These are phyloP conservation scores for Phytopythium ostracodes DNA, from an alignment of 352 stramenopile species.

Conservation along the genomic window DNA sequence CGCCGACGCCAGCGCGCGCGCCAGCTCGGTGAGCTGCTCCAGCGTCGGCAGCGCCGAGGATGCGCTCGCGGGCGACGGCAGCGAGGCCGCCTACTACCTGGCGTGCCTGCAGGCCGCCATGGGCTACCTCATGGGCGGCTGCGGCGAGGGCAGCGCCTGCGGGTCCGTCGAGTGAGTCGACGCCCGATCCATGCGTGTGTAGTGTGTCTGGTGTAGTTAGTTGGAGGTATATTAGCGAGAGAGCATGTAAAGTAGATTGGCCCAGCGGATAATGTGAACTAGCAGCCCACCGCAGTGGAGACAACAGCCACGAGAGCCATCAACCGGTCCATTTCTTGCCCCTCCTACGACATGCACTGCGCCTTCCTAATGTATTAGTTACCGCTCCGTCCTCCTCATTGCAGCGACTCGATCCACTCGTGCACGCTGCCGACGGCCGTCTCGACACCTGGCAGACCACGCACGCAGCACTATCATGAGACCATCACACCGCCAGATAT, in stretches of 20 bases:
- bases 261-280: conserved; percentile 3
- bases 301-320: not conserved
- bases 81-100: conserved; percentile 80
- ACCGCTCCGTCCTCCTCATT: too few relatives aligned
- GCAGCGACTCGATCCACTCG: conserved; percentile 70
- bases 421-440: conserved; percentile 46
- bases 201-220: not conserved
- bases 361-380: conserved; percentile 11
- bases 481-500: too few relatives aligned
- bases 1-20: not conserved
- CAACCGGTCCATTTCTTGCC: too few relatives aligned
- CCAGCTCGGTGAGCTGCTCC: not conserved
- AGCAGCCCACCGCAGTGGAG: not conserved
- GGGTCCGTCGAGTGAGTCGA: not conserved
- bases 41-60: not conserved
- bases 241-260: not conserved
- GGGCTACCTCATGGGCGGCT: conserved; percentile 65
- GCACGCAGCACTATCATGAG: not conserved
- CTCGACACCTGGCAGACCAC: conserved; percentile 17
- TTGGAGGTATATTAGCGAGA: conserved; percentile 3
- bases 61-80: conserved; percentile 31
- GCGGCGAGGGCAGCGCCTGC: conserved; percentile 3
- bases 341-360: not conserved
- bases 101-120: conserved; percentile 75
- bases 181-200: too few relatives aligned